Evolutionary conservation across 805 yeast genomes (phyloP).

Genomic region (Myxozyma lipomycoides): DNA sequence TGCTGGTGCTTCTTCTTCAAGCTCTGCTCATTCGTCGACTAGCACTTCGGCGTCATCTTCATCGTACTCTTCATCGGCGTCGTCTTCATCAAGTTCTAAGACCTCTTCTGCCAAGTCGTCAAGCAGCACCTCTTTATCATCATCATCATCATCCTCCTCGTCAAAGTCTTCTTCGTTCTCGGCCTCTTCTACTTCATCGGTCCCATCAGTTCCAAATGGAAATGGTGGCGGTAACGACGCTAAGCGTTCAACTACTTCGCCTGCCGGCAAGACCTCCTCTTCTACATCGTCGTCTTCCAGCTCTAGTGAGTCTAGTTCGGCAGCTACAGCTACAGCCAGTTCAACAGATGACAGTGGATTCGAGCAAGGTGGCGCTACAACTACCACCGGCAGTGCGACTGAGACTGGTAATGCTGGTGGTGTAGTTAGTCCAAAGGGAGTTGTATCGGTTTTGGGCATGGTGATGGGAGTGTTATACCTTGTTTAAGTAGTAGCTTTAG

Average conservation of each 20-base stretch:
- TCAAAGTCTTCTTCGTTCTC: background rate
- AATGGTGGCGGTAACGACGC: background rate
- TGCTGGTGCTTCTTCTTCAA: conserved; percentile 34
- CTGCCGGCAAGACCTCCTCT: background rate
- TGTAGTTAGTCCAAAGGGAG: no score
- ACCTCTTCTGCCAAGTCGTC: conserved; percentile 12
- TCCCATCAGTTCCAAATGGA: background rate
- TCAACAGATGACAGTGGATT: conserved; percentile 1
- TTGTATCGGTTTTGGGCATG: no score
- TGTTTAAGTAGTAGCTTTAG: no score
- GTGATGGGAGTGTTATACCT: no score
- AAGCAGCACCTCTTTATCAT: conserved; percentile 1
- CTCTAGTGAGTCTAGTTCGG: background rate
- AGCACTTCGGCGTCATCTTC: conserved; percentile 16
- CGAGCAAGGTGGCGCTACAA: conserved; percentile 4
- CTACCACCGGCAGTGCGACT: background rate
- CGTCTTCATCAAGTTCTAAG: conserved; percentile 9
- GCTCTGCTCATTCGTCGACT: conserved; percentile 15
- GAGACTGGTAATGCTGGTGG: background rate
- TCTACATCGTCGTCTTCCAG: conserved; percentile 2
- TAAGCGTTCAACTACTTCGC: background rate
- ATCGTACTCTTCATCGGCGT: conserved; percentile 5
- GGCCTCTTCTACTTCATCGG: conserved; percentile 6
- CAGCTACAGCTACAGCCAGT: background rate
- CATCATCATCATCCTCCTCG: conserved; percentile 4